phyloP scores from a whole-genome alignment of 352 stramenopile genomes.

The Phytophthora pinifolia region DNA sequence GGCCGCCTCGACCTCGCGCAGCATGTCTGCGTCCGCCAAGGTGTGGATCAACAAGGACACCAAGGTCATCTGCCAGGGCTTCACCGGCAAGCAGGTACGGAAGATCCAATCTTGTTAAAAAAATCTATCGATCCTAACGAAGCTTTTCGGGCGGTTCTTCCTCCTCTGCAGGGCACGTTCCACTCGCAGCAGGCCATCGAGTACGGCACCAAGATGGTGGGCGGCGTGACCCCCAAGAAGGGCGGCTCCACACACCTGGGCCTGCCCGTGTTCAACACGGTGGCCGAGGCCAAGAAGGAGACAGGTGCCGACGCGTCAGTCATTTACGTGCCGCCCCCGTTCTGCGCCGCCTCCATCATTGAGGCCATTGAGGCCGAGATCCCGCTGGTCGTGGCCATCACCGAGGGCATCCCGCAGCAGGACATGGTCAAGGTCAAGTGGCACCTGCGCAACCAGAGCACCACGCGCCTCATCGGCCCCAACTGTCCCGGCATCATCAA shows the following conservation, averaged over 20 bases:
- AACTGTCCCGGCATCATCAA: slow-evolving; percentile 99
- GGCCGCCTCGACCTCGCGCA: slow-evolving; percentile 44
- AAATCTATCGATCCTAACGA: slow-evolving; percentile 6
- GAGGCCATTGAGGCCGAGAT: slow-evolving; percentile 98
- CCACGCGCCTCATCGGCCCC: slow-evolving; percentile 97
- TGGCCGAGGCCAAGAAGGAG: slow-evolving; percentile 88
- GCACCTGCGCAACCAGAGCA: slow-evolving; percentile 91
- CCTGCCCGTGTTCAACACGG: slow-evolving; percentile 99
- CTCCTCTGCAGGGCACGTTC: slow-evolving; percentile 94
- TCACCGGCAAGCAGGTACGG: slow-evolving; percentile 98
- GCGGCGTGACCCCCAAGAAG: slow-evolving; percentile 99
- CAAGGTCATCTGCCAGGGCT: slow-evolving; percentile 99
- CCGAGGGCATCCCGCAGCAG: slow-evolving; percentile 99
- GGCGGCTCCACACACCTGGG: slow-evolving; percentile 96
- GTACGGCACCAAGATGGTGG: slow-evolving; percentile 99
- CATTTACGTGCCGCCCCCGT: slow-evolving; percentile 99
- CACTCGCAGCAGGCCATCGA: slow-evolving; percentile 98
- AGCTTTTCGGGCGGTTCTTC: slow-evolving; percentile 11
- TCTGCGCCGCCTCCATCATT: slow-evolving; percentile 97
- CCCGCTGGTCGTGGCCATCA: slow-evolving; percentile 97
- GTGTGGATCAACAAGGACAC: slow-evolving; percentile 99
- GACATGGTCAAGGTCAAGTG: slow-evolving; percentile 99
- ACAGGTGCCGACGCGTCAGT: slow-evolving; percentile 95
- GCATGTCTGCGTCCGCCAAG: slow-evolving; percentile 95
- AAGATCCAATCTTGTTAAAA: no score